These are phyloP conservation scores for Pseudogymnoascus sp. DNA, from an alignment of 2,329 filamentous ascomycete species.

Conservation along the genomic window DNA sequence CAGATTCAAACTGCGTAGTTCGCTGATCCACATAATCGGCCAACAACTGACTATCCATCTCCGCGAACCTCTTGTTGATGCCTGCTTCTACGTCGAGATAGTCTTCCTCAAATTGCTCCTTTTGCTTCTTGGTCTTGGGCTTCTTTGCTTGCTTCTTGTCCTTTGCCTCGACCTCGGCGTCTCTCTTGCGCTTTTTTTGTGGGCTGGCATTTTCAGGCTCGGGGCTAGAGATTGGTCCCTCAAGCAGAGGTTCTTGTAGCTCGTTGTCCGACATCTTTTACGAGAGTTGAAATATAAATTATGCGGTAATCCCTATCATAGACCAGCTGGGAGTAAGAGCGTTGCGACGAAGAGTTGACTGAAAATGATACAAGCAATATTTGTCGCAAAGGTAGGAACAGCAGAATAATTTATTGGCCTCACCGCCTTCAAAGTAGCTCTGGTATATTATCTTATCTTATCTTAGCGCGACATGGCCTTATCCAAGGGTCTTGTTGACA, in stretches of 20 bases:
- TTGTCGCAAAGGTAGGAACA: background rate
- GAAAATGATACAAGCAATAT: background rate
- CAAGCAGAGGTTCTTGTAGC: conserved; percentile 26
- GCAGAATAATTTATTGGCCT: conserved; percentile 9
- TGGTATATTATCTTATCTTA: conserved; percentile 10
- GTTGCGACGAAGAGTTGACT: background rate
- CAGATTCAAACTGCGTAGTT: conserved; percentile 66
- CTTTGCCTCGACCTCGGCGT: conserved; percentile 16
- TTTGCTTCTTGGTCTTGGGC: conserved; percentile 50
- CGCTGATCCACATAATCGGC: conserved; percentile 80
- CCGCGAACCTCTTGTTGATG: conserved; percentile 69
- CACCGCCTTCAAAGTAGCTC: conserved; percentile 5
- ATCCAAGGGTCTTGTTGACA: conserved; percentile 11
- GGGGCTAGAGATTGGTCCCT: conserved; percentile 20
- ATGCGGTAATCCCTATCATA: background rate
- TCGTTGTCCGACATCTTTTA: conserved; percentile 22
- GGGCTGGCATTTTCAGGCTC: conserved; percentile 14
- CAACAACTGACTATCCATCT: conserved; percentile 74
- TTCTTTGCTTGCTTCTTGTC: conserved; percentile 32
- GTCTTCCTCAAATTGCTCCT: conserved; percentile 45
- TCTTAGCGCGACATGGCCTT: background rate
- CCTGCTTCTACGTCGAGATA: conserved; percentile 59
- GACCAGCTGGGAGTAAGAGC: background rate
- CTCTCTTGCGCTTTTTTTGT: conserved; percentile 27
- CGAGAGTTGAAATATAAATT: background rate